Conservation (phyloP, 306 rosid species). For the Dalbergia cochinchinensis region DNA sequence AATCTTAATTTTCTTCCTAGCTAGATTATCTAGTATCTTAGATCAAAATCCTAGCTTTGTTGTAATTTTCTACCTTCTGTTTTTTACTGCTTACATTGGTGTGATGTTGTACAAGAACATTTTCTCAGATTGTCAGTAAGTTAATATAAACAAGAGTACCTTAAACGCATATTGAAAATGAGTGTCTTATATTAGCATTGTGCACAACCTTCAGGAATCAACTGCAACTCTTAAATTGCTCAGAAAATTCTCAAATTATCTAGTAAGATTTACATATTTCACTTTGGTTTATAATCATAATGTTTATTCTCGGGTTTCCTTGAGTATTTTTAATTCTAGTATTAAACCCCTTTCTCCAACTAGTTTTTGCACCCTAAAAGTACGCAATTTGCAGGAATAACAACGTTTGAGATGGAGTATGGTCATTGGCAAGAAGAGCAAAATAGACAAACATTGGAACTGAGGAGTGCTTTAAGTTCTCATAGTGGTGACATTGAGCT, state of each 20-base stretch:
- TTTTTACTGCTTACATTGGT: background rate
- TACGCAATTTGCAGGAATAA: slow-evolving; percentile 58
- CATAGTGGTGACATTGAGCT: slow-evolving; percentile 69
- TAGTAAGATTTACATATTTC: slow-evolving; percentile 26
- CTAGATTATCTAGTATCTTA: too few relatives aligned
- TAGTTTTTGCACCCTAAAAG: slow-evolving; percentile 42
- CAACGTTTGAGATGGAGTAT: slow-evolving; percentile 81
- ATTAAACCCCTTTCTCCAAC: slow-evolving; percentile 11
- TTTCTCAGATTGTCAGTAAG: too few relatives aligned
- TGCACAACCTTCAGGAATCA: slow-evolving; percentile 23
- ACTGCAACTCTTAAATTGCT: slow-evolving; percentile 9
- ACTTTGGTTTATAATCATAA: slow-evolving; percentile 15
- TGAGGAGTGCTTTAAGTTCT: slow-evolving; percentile 72
- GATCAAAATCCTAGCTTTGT: too few relatives aligned
- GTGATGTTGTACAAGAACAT: too few relatives aligned
- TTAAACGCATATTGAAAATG: too few relatives aligned
- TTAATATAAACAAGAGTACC: too few relatives aligned
- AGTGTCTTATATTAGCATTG: background rate
- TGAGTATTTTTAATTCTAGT: slow-evolving; percentile 23
- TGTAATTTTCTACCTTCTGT: background rate
- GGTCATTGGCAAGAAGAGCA: slow-evolving; percentile 89
- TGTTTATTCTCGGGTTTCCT: background rate
- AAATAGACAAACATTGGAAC: slow-evolving; percentile 64
- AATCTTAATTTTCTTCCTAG: too few relatives aligned
- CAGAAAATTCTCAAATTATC: background rate